phyloP scores from a whole-genome alignment of 257 asterid species.

The Gynochthodes officinalis region DNA sequence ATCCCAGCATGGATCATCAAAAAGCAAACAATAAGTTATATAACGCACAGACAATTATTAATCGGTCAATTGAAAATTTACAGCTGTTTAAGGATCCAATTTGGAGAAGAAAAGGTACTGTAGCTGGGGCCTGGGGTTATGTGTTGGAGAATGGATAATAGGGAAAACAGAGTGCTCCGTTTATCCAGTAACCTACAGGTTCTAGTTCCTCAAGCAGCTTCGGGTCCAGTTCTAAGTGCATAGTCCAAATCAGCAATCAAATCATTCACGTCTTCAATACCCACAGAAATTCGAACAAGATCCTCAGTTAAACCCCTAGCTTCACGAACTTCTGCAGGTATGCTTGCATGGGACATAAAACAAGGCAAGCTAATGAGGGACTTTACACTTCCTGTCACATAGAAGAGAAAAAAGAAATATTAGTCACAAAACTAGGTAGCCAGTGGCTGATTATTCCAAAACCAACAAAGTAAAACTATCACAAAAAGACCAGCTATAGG shows the following conservation, averaged over 20 bases:
- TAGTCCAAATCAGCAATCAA: constrained; percentile 69
- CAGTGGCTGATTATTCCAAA: not conserved
- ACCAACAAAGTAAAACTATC: not conserved
- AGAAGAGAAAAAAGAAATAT: not conserved
- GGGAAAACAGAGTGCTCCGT: not conserved
- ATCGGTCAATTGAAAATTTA: too few species aligned
- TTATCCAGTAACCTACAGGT: too few species aligned
- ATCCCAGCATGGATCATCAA: too few species aligned
- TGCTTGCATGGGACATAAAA: constrained; percentile 82
- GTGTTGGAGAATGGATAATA: too few species aligned
- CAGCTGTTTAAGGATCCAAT: too few species aligned
- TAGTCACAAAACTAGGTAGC: not conserved
- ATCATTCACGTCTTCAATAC: constrained; percentile 70
- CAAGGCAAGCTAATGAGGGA: constrained; percentile 83
- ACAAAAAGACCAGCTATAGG: not conserved
- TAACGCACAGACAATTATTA: too few species aligned
- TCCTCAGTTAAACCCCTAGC: constrained; percentile 73
- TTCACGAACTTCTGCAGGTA: constrained; percentile 65
- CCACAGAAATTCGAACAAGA: constrained; percentile 77
- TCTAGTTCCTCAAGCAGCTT: constrained; percentile 10
- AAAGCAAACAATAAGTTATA: too few species aligned
- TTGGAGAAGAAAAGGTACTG: too few species aligned
- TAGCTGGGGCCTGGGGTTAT: too few species aligned
- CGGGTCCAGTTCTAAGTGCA: constrained; percentile 65
- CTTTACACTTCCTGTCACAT: constrained; percentile 61